Percentiles rank a stretch among this genome's conserved stretches.
These are phyloP conservation scores for Alternaria dauci DNA, from an alignment of 2,329 filamentous ascomycete species.

Conservation along the genomic window DNA sequence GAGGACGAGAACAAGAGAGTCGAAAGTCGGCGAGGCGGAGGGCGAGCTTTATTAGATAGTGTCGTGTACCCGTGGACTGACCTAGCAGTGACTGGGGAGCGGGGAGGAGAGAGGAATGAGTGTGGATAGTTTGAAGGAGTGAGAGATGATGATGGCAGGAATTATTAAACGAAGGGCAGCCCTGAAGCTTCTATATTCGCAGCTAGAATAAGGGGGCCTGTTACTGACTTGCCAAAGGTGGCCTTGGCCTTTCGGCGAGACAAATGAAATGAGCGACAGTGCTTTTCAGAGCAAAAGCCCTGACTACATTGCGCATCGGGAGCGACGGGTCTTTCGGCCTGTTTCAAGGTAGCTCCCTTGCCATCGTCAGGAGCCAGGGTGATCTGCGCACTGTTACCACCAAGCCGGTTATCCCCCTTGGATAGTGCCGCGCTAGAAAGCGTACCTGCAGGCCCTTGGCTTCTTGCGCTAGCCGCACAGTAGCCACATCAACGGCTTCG, in stretches of 20 bases:
- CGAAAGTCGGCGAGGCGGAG: slow-evolving; percentile 25
- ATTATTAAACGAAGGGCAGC: slow-evolving; percentile 35
- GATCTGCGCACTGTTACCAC: slow-evolving; percentile 42
- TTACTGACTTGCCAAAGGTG: slow-evolving; percentile 39
- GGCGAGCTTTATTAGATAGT: slow-evolving; percentile 36
- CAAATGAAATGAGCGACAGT: slow-evolving; percentile 52
- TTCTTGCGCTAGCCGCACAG: slow-evolving; percentile 11
- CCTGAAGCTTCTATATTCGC: slow-evolving; percentile 44
- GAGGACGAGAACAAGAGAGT: slow-evolving; percentile 32
- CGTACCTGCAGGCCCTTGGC: slow-evolving; percentile 30
- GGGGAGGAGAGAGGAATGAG: slow-evolving; percentile 31
- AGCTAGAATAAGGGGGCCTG: slow-evolving; percentile 40
- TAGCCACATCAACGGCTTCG: slow-evolving; percentile 31
- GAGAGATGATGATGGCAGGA: slow-evolving; percentile 31
- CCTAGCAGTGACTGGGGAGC: slow-evolving; percentile 38
- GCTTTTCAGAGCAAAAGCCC: slow-evolving; percentile 45
- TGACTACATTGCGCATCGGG: slow-evolving; percentile 52
- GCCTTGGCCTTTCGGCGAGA: slow-evolving; percentile 50
- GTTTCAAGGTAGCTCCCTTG: slow-evolving; percentile 48
- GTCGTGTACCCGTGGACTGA: slow-evolving; percentile 42
- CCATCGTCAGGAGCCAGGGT: slow-evolving; percentile 37
- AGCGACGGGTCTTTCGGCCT: slow-evolving; percentile 49
- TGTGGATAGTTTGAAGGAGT: slow-evolving; percentile 37
- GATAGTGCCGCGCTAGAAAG: slow-evolving; percentile 20
- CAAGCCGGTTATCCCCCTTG: slow-evolving; percentile 29